These are phyloP conservation scores for Phytophthora cryptogea DNA, from an alignment of 352 stramenopile genomes.

Conservation along the genomic window DNA sequence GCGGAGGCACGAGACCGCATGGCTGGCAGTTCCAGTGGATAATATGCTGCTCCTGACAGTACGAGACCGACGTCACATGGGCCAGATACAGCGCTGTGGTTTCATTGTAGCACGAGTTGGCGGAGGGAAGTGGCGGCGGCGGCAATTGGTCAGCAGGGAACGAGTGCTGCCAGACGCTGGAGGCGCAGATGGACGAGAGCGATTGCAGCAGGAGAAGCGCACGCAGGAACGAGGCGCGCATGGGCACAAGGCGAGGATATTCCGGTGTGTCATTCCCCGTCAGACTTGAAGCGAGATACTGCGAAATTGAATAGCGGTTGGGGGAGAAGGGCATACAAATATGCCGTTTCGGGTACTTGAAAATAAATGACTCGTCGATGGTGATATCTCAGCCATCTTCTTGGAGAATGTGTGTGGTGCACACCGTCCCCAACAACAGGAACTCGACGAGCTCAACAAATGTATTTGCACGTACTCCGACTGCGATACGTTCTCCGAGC, in stretches of 20 bases:
- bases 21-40: slow-evolving; percentile 77
- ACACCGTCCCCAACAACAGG: no score
- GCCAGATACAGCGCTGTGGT: slow-evolving; percentile 72
- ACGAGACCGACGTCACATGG: slow-evolving; percentile 77
- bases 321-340: no score
- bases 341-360: no score
- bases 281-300: background rate
- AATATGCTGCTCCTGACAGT: slow-evolving; percentile 70
- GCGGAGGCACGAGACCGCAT: slow-evolving; percentile 57
- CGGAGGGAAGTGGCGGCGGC: background rate
- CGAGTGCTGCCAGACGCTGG: slow-evolving; percentile 22
- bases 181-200: slow-evolving; percentile 2
- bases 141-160: slow-evolving; percentile 19
- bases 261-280: slow-evolving; percentile 21
- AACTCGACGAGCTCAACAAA: no score
- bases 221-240: background rate
- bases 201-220: slow-evolving; percentile 28
- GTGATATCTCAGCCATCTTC: no score
- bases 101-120: slow-evolving; percentile 58
- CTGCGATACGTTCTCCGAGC: no score
- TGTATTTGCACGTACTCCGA: no score
- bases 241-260: background rate
- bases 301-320: no score
- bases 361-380: background rate
- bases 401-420: no score